A percentile compares a stretch with the other conserved stretches of the same genome.
Conservation (phyloP, 129 eudicot genomes). For the Centrapalus pauciflorus region DNA sequence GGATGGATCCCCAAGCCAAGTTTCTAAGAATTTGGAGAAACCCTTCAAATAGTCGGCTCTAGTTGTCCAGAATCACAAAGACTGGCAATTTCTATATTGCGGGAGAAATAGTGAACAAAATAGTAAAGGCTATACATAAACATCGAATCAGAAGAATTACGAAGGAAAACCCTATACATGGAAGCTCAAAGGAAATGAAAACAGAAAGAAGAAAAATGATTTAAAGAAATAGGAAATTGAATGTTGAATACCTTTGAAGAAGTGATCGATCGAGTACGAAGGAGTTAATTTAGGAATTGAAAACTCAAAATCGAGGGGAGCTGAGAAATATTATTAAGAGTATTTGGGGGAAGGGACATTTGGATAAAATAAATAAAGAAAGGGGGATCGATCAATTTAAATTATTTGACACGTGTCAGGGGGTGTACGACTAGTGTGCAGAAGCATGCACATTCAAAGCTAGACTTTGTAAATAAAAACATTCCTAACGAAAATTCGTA, state of each 20-base stretch:
- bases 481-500: too few species aligned
- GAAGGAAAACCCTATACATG: neutral
- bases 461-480: too few species aligned
- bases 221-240: neutral
- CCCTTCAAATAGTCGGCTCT: neutral
- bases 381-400: neutral
- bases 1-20: neutral
- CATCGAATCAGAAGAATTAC: neutral
- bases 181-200: neutral
- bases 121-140: neutral
- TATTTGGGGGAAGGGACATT: slow-evolving; percentile 13
- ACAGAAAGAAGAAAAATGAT: too few species aligned
- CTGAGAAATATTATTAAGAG: neutral
- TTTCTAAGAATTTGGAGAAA: neutral
- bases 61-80: neutral
- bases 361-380: slow-evolving; percentile 3
- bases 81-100: neutral
- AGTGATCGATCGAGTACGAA: slow-evolving; percentile 26
- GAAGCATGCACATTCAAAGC: too few species aligned
- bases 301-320: neutral
- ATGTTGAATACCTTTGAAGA: slow-evolving; percentile 21
- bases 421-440: neutral
- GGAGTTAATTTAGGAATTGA: slow-evolving; percentile 7
- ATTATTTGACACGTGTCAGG: slow-evolving; percentile 1
- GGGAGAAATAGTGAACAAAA: neutral